A percentile compares a stretch with the other conserved stretches of the same genome.
Conservation (phyloP, 805 yeast species). For the Kuraishia capsulata region DNA sequence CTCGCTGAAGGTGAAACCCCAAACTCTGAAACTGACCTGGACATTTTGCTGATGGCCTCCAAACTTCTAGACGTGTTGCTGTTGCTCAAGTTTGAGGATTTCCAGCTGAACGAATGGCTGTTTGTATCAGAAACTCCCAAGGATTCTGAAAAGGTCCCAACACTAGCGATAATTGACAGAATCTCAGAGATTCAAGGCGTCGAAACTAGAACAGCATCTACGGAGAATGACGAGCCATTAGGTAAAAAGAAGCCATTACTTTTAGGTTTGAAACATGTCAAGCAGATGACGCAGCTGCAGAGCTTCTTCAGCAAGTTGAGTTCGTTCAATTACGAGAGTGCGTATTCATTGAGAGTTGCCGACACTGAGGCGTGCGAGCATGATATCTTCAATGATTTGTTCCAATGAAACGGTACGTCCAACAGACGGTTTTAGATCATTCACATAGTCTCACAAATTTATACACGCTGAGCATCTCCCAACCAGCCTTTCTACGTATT, state of each 20-base stretch:
- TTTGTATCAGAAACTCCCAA: slow-evolving; percentile 55
- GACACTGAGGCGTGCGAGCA: slow-evolving; percentile 38
- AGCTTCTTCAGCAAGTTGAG: slow-evolving; percentile 61
- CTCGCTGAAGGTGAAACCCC: not conserved
- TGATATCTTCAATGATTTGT: slow-evolving; percentile 55
- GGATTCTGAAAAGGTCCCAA: slow-evolving; percentile 15
- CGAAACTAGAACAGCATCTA: not conserved
- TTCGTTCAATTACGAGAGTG: slow-evolving; percentile 54
- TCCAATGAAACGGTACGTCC: too few species aligned
- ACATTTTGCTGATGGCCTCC: slow-evolving; percentile 47
- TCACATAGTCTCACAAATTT: slow-evolving; percentile 34
- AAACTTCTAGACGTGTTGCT: slow-evolving; percentile 73
- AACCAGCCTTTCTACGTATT: slow-evolving; percentile 76
- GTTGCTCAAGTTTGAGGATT: slow-evolving; percentile 63
- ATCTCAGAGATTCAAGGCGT: slow-evolving; percentile 19
- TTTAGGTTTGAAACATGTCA: slow-evolving; percentile 28
- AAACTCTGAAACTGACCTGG: slow-evolving; percentile 27
- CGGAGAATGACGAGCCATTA: not conserved
- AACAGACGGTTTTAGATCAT: not conserved
- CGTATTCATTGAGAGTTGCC: slow-evolving; percentile 38
- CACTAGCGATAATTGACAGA: slow-evolving; percentile 27
- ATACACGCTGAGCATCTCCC: slow-evolving; percentile 84
- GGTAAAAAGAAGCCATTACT: slow-evolving; percentile 31
- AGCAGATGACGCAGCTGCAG: slow-evolving; percentile 37
- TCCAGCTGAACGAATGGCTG: slow-evolving; percentile 76